Evolutionary conservation across 2,329 filamentous ascomycete genomes (phyloP).

Genomic region (Didymella pinodella): DNA sequence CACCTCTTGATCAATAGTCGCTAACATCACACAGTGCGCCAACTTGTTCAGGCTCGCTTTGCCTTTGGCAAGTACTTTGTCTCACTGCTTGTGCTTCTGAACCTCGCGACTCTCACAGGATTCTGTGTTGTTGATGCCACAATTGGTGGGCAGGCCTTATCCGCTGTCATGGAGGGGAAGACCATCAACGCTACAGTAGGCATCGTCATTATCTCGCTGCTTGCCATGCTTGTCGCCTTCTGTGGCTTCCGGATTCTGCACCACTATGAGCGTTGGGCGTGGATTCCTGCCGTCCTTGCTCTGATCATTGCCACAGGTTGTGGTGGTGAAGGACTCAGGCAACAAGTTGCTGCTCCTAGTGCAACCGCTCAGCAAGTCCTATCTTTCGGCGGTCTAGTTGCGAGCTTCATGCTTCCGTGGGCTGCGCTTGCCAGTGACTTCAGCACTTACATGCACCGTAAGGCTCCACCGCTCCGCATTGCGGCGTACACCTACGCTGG

Average conservation of each 20-base stretch:
- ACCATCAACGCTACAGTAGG: slow-evolving; percentile 63
- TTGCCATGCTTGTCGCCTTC: slow-evolving; percentile 68
- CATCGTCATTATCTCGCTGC: slow-evolving; percentile 67
- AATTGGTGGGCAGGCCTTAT: slow-evolving; percentile 62
- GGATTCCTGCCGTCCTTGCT: slow-evolving; percentile 63
- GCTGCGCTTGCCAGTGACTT: slow-evolving; percentile 67
- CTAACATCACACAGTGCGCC: slow-evolving; percentile 55
- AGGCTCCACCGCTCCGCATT: slow-evolving; percentile 59
- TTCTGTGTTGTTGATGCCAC: slow-evolving; percentile 70
- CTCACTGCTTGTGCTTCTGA: slow-evolving; percentile 67
- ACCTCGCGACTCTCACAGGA: slow-evolving; percentile 69
- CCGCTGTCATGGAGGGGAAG: slow-evolving; percentile 44
- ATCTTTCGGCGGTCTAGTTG: slow-evolving; percentile 67
- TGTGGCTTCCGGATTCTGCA: slow-evolving; percentile 66
- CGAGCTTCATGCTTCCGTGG: slow-evolving; percentile 71
- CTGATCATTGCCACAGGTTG: slow-evolving; percentile 64
- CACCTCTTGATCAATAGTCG: no score
- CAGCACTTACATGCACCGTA: slow-evolving; percentile 67
- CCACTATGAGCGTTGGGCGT: slow-evolving; percentile 66
- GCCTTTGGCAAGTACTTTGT: slow-evolving; percentile 65
- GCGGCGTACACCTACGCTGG: slow-evolving; percentile 67
- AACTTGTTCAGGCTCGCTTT: slow-evolving; percentile 71
- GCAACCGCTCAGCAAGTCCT: slow-evolving; percentile 58
- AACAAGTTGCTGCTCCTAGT: slow-evolving; percentile 58
- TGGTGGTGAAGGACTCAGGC: slow-evolving; percentile 59